Evolutionary conservation across 2,329 filamentous ascomycete species (phyloP).

Genomic region (Samsoniella hepiali): DNA sequence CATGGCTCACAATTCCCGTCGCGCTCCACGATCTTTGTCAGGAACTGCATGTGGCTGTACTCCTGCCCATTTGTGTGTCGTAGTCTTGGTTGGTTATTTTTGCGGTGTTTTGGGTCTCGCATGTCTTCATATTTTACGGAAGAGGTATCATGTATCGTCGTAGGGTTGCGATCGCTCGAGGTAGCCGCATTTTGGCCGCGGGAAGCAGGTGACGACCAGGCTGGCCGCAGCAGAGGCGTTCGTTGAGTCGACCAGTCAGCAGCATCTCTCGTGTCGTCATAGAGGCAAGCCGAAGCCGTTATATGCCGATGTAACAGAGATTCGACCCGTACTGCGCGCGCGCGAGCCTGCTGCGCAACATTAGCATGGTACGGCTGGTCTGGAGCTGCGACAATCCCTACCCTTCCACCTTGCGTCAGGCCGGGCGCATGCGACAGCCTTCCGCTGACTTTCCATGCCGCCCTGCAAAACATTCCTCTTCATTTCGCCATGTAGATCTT

Average conservation of each 20-base stretch:
- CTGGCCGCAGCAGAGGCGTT: background rate
- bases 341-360: background rate
- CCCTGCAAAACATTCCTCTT: constrained; percentile 37
- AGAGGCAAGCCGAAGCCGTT: background rate
- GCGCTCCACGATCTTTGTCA: constrained; percentile 10
- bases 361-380: background rate
- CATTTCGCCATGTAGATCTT: constrained; percentile 25
- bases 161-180: background rate
- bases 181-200: background rate
- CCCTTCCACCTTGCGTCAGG: constrained; percentile 1
- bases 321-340: background rate
- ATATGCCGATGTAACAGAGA: background rate
- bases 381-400: background rate
- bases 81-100: background rate
- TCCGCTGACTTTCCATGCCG: constrained; percentile 31
- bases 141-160: background rate
- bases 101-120: background rate
- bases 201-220: background rate
- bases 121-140: background rate
- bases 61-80: background rate
- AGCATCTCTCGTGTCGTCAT: background rate
- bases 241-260: background rate
- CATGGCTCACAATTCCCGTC: background rate
- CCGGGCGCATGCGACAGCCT: constrained; percentile 24
- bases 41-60: constrained; percentile 1